Percentiles rank a stretch among this genome's conserved stretches.
These are phyloP conservation scores for Mrakiaceae sp. DNA, from an alignment of 1,284 basidiomycete genomes.

Conservation along the genomic window DNA sequence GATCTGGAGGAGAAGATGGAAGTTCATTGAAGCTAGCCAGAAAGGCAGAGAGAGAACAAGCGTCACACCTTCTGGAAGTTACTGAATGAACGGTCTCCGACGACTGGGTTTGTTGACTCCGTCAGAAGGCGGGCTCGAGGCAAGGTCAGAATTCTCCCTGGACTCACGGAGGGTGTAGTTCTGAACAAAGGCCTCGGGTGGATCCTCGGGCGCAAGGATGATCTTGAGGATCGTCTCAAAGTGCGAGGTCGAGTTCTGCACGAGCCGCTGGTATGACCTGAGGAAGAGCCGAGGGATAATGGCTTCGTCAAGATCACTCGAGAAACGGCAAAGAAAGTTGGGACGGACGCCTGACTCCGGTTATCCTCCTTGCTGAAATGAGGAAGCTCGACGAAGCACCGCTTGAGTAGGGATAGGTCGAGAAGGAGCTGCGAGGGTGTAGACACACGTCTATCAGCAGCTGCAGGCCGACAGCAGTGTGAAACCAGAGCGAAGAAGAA, in stretches of 20 bases:
- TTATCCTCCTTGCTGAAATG: constrained; percentile 23
- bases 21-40: background rate
- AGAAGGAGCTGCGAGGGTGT: constrained; percentile 56
- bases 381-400: constrained; percentile 69
- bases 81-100: constrained; percentile 82
- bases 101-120: constrained; percentile 34
- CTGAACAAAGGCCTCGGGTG: constrained; percentile 82
- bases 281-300: background rate
- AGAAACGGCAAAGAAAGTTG: background rate
- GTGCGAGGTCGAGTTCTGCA: constrained; percentile 40
- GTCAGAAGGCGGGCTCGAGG: too few species aligned
- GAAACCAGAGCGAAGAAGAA: too few species aligned
- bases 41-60: background rate
- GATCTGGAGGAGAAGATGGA: constrained; percentile 44
- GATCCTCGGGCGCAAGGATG: constrained; percentile 82
- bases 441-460: too few species aligned
- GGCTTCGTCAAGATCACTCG: background rate
- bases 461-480: background rate
- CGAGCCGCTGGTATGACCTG: constrained; percentile 14
- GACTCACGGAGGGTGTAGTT: constrained; percentile 62
- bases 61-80: constrained; percentile 86
- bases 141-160: too few species aligned
- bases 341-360: constrained; percentile 19
- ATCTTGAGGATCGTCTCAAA: constrained; percentile 88
- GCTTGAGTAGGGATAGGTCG: constrained; percentile 78